These are phyloP conservation scores for Dendrobium chrysotoxum DNA, from an alignment of 106 monocot genomes.

Conservation along the genomic window DNA sequence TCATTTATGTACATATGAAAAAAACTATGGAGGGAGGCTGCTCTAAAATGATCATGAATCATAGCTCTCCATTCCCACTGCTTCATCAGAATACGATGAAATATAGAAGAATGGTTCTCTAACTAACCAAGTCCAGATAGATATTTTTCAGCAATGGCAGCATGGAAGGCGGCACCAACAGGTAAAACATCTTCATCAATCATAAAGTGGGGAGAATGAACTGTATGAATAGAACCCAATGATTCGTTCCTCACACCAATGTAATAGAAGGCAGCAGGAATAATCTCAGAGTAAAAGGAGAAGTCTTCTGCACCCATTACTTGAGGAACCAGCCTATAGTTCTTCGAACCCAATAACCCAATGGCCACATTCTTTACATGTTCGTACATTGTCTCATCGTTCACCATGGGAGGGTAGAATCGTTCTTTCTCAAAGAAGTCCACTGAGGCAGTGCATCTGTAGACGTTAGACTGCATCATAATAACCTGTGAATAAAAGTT, in stretches of 20 bases:
- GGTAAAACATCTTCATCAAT: constrained; percentile 72
- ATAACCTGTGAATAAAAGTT: constrained; percentile 39
- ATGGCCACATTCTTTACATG: constrained; percentile 51
- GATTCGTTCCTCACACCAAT: constrained; percentile 66
- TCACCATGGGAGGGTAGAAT: constrained; percentile 67
- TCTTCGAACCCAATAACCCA: constrained; percentile 40
- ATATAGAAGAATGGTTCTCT: no score
- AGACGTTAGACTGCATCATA: constrained; percentile 49
- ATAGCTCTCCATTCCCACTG: no score
- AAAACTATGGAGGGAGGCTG: no score
- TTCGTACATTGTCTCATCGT: constrained; percentile 38
- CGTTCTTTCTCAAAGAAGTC: constrained; percentile 69
- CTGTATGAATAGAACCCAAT: constrained; percentile 35
- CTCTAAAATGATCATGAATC: no score
- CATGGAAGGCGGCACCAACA: constrained; percentile 64
- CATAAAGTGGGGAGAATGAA: constrained; percentile 72
- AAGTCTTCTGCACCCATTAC: constrained; percentile 92
- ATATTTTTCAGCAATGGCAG: constrained; percentile 73
- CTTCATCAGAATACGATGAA: no score
- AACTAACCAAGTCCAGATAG: constrained; percentile 27
- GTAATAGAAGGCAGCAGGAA: constrained; percentile 69
- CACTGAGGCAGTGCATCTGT: constrained; percentile 53
- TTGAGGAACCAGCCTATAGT: constrained; percentile 39
- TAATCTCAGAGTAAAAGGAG: constrained; percentile 63
- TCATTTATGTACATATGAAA: no score